Percentiles rank a stretch among this genome's conserved stretches.
Conservation (phyloP, 371 early-diverging fungal genomes). For the Rhizomucor miehei region DNA sequence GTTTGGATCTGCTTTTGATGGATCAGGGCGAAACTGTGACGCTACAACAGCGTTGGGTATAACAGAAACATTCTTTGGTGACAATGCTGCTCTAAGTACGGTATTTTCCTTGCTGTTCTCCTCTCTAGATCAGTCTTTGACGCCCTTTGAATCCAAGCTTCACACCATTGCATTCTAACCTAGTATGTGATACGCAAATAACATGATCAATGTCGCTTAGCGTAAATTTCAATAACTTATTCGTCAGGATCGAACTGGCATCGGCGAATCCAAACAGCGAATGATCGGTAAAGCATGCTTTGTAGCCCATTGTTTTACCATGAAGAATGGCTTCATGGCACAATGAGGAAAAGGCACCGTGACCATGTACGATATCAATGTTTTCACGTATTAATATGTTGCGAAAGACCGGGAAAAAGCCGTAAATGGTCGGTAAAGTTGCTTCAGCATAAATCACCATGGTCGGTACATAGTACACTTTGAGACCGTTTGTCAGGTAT, state of each 20-base stretch:
- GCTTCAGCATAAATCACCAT: conserved; percentile 86
- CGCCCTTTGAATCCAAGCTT: neutral
- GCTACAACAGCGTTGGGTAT: conserved; percentile 99
- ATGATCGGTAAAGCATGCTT: conserved; percentile 98
- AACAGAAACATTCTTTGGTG: conserved; percentile 90
- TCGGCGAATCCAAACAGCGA: conserved; percentile 98
- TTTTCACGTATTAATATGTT: conserved; percentile 89
- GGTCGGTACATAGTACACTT: conserved; percentile 95
- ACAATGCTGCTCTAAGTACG: conserved; percentile 88
- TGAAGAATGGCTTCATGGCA: conserved; percentile 97
- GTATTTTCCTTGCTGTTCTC: conserved; percentile 92
- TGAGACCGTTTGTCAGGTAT: conserved; percentile 92
- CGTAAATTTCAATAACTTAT: conserved; percentile 94
- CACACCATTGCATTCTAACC: conserved; percentile 39
- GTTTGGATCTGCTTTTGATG: conserved; percentile 69
- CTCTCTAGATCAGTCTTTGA: neutral
- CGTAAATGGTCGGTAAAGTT: conserved; percentile 92
- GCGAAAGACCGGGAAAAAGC: conserved; percentile 89
- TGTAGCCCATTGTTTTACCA: conserved; percentile 94
- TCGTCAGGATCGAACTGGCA: conserved; percentile 89
- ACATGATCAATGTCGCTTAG: conserved; percentile 94
- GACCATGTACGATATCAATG: conserved; percentile 98
- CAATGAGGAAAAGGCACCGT: conserved; percentile 90
- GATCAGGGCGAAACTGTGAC: conserved; percentile 86
- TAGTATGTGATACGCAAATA: conserved; percentile 98